Base-by-base conservation (phyloP, 805 yeast genomes). In the Monosporozyma aquatica region DNA sequence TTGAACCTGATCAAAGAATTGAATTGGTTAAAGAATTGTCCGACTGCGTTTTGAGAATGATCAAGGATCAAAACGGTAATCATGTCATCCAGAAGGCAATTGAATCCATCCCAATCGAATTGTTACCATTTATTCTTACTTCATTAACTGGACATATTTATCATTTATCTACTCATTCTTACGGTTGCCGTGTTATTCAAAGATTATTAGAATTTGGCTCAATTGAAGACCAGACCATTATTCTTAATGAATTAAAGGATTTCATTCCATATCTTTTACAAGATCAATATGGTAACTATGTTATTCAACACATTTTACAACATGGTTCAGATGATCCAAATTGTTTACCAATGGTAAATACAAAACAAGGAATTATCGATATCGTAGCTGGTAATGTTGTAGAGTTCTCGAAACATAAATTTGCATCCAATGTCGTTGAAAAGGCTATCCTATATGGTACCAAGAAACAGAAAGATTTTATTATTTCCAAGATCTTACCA, bases 231-330 rank as follows among this genome's bases (percentile, higher is more conserved):
- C 89, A 84, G 61, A 65, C 70, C 21, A 69, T 68, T 41, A 80
- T 92, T 42, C 64, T 92, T 54, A 68, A 66, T 21, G 95, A 87
- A 58, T 69, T 92, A 54, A 80, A 80, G 52, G 74, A 78, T 40
- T 82, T 76, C 55, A 75, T 86, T 20, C 81, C 75, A 49, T 79
- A 76, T 55, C 71, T 92, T 55, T 84, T 89, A 44, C 95, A 87
- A 59, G 97, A 92, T 60, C 97, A 92, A 67, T 92, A 87, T 61
- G 99, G 99, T 46, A 92, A 92, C 67, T 92, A 92, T 58, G 98
- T 92, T 30, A 87, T 92, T 57, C 99, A 92, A 63, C 97, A 92
- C 61, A 83, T 92, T 42, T 75, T 92, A 49, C 95, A 87, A 61
- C 76, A 42, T 44, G 45, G 45, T 28, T 41, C 48, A 15, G 47